Evolutionary conservation across 495 filamentous ascomycete genomes (phyloP), one percentile per base, ranked within the genome.

Genomic region (Choiromyces venosus): DNA sequence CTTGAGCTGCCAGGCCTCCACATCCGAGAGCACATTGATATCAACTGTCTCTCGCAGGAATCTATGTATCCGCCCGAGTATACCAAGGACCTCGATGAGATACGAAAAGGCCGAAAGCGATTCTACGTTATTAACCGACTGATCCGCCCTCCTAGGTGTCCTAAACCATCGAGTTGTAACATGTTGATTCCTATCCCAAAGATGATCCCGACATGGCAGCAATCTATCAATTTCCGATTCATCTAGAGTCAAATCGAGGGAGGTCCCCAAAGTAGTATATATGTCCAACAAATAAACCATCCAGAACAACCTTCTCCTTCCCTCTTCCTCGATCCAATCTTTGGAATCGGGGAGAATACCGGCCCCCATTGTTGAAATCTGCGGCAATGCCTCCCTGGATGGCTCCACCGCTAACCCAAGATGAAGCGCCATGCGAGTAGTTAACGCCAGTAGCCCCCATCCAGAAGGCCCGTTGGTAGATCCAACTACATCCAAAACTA

Each of bases 201-300:
- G 85, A 76, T 94, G 91, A 77, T 97, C 92, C 64, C 91, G 89
- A 79, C 93, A 97, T 29, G 93, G 93, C 18, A 97, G 85, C 65
- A 89, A 92, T 37, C 93, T 88, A 79, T 96, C 92, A 68, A 97
- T 94, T 74, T 96, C 92, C 75, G 90, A 91, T 77, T 96, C 92
- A 74, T 93, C 90, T 67, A 97, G 83, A 3, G 91, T 91, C 82
- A 97, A 94, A 80, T 96, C 92, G 75, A 97, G 95, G 4, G 93
- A 92, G 0, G 93, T 97, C 0, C 92, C 90, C 65, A 96, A 88
- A 1, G 92, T 96, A 1, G 93, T 93, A 77, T 95, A 96, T 56
- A 93, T 86, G 82, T 97, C 93, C 42, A 97, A 85, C 37, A 96
- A 81, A 78, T 95, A 97, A 37, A 96, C 89, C 91, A 93, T 94